Conservation (phyloP, 2,329 filamentous ascomycete species). For the Alternaria sp. region DNA sequence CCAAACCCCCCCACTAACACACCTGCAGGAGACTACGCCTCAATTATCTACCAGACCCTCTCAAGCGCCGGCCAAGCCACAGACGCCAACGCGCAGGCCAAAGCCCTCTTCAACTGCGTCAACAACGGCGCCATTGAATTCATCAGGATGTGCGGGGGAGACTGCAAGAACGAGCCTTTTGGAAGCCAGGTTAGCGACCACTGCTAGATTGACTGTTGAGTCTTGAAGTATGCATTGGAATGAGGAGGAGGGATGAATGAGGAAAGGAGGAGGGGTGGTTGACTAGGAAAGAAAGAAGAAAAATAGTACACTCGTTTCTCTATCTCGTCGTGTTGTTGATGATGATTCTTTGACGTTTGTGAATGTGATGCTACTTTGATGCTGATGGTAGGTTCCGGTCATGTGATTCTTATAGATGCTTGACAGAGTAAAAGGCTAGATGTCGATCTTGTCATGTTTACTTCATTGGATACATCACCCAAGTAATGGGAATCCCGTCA, state of each 20-base stretch:
- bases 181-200: slow-evolving; percentile 9
- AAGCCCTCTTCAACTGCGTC: slow-evolving; percentile 7
- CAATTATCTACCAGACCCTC: slow-evolving; percentile 4
- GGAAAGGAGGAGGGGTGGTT: background rate
- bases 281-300: background rate
- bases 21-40: slow-evolving; percentile 6
- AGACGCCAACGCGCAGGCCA: slow-evolving; percentile 1
- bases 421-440: background rate
- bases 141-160: background rate
- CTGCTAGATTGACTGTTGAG: background rate
- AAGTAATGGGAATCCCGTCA: no score
- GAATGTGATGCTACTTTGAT: no score
- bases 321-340: background rate
- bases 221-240: background rate
- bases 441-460: background rate
- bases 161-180: slow-evolving; percentile 6
- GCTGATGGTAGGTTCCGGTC: background rate
- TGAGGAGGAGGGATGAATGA: background rate
- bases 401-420: background rate
- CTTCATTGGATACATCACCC: background rate
- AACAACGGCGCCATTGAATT: slow-evolving; percentile 2
- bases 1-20: background rate
- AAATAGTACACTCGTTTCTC: background rate
- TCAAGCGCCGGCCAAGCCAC: background rate
- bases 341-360: background rate